Percentiles rank a stretch among this genome's conserved stretches.
Conservation (phyloP, 169 alveolate genomes). For the Cryptosporidium andersoni region DNA sequence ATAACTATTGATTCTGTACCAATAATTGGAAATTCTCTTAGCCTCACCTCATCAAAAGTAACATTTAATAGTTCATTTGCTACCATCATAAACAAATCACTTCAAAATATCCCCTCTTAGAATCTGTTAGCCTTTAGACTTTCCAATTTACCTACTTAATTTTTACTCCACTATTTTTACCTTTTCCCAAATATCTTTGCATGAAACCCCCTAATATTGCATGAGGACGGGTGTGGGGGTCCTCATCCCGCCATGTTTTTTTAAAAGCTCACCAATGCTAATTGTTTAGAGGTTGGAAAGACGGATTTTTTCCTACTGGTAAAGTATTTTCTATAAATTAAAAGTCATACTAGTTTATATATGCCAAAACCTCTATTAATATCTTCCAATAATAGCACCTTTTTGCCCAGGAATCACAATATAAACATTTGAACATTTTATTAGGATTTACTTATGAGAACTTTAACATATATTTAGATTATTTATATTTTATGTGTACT, state of each 20-base stretch:
- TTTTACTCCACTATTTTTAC: neutral
- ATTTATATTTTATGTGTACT: too few relatives aligned
- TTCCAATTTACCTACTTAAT: too few relatives aligned
- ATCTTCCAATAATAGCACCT: neutral
- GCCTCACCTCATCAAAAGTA: slow-evolving; percentile 59
- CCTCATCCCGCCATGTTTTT: slow-evolving; percentile 32
- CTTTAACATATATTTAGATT: too few relatives aligned
- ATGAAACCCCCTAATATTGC: slow-evolving; percentile 49
- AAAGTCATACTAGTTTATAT: neutral
- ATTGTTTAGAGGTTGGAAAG: neutral
- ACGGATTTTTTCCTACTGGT: neutral
- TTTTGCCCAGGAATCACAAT: neutral
- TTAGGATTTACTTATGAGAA: too few relatives aligned
- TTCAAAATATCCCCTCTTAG: slow-evolving; percentile 3
- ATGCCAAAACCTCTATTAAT: neutral
- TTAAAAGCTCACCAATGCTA: neutral
- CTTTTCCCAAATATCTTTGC: slow-evolving; percentile 17
- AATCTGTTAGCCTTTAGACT: neutral
- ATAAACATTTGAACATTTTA: too few relatives aligned
- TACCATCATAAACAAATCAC: neutral
- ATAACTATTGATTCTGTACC: neutral
- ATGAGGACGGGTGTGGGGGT: slow-evolving; percentile 72
- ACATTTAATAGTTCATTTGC: neutral
- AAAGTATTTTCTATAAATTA: too few relatives aligned
- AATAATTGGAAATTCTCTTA: slow-evolving; percentile 12